A percentile compares a stretch with the other conserved stretches of the same genome.
Evolutionary conservation across 106 monocot species (phyloP).

Genomic region (Dioscorea zingiberensis): DNA sequence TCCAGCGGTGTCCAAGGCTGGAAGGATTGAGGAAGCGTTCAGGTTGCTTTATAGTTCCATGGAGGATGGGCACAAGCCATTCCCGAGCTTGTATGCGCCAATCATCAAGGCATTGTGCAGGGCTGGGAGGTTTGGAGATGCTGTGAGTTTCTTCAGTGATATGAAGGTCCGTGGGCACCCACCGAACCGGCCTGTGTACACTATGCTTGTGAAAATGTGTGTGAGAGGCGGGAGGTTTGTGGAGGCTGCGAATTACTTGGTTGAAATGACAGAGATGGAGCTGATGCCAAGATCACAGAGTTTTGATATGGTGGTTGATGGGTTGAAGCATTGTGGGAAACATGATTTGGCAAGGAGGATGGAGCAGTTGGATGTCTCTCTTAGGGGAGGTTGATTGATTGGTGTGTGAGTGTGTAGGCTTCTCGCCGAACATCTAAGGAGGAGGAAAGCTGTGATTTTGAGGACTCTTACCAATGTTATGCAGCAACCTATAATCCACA

Average conservation of each 20-base stretch:
- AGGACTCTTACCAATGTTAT: no score
- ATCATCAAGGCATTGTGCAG: constrained; percentile 76
- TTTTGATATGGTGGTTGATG: constrained; percentile 79
- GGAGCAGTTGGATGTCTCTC: constrained; percentile 70
- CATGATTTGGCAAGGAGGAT: constrained; percentile 78
- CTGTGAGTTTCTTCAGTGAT: constrained; percentile 67
- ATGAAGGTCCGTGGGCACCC: constrained; percentile 79
- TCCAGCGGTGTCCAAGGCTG: constrained; percentile 62
- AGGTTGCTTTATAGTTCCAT: constrained; percentile 45
- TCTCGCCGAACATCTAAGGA: no score
- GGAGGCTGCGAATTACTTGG: constrained; percentile 79
- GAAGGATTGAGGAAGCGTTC: constrained; percentile 73
- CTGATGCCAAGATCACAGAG: constrained; percentile 61
- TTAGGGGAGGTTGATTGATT: constrained; percentile 12
- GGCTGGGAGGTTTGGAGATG: constrained; percentile 78
- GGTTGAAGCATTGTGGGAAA: constrained; percentile 82
- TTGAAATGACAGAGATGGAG: constrained; percentile 89
- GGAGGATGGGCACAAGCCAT: constrained; percentile 76
- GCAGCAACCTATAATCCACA: no score
- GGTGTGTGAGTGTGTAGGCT: neutral
- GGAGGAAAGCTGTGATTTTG: no score
- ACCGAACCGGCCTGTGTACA: constrained; percentile 85
- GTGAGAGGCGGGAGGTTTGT: constrained; percentile 70
- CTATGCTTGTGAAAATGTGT: constrained; percentile 95
- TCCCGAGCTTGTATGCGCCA: constrained; percentile 84